phyloP scores from a whole-genome alignment of 306 rosid species.

The Cicer chorassanicum region DNA sequence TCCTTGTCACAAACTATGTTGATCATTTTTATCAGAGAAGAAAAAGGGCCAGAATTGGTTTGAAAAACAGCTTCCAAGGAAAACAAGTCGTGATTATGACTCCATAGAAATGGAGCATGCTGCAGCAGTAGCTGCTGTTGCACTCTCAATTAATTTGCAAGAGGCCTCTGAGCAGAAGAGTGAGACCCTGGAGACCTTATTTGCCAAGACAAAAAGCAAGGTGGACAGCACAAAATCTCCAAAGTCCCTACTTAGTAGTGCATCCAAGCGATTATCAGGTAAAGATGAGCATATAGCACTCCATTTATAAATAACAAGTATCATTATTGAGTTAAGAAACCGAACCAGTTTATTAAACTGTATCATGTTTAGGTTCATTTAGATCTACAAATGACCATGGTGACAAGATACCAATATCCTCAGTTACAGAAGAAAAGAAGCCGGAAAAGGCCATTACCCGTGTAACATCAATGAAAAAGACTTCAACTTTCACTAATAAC shows the following conservation, averaged over 20 bases:
- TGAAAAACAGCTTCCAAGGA: slow-evolving; percentile 50
- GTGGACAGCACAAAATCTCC: slow-evolving; percentile 50
- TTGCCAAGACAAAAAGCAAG: slow-evolving; percentile 47
- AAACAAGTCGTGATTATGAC: slow-evolving; percentile 58
- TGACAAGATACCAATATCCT: slow-evolving; percentile 43
- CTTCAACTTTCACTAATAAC: slow-evolving; percentile 44
- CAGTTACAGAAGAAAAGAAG: slow-evolving; percentile 40
- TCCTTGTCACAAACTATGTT: slow-evolving; percentile 1
- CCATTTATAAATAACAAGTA: neutral
- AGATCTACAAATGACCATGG: slow-evolving; percentile 49
- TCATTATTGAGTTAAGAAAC: neutral
- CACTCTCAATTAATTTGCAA: slow-evolving; percentile 55
- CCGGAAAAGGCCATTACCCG: slow-evolving; percentile 43
- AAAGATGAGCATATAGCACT: slow-evolving; percentile 28
- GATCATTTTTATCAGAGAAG: slow-evolving; percentile 56
- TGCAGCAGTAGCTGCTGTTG: slow-evolving; percentile 83
- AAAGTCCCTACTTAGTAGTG: slow-evolving; percentile 43
- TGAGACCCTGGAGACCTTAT: slow-evolving; percentile 42
- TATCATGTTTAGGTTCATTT: slow-evolving; percentile 53
- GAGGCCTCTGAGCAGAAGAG: slow-evolving; percentile 45
- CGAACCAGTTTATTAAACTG: slow-evolving; percentile 10
- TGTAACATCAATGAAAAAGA: slow-evolving; percentile 50
- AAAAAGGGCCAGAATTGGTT: slow-evolving; percentile 67
- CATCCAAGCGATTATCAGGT: slow-evolving; percentile 65
- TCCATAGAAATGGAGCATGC: slow-evolving; percentile 55